These are phyloP conservation scores for Daldinia childiae DNA, from an alignment of 495 filamentous ascomycete species.

Conservation along the genomic window DNA sequence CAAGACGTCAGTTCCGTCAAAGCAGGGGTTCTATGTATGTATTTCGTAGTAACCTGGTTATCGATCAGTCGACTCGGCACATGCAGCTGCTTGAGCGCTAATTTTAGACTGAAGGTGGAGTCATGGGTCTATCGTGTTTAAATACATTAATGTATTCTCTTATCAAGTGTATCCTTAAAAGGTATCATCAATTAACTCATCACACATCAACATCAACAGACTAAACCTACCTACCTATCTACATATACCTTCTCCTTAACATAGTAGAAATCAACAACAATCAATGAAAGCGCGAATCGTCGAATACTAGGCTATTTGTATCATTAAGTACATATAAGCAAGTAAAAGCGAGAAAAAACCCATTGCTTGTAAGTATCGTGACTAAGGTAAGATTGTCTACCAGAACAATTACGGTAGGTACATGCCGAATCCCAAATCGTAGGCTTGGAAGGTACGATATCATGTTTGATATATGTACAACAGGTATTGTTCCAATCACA, in stretches of 20 bases:
- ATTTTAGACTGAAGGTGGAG: not conserved
- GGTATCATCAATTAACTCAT: not conserved
- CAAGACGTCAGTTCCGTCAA: not conserved
- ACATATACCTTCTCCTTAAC: not conserved
- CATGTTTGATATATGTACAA: not conserved
- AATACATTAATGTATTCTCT: not conserved
- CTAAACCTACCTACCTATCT: too few relatives aligned
- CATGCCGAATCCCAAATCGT: not conserved
- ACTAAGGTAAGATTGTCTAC: not conserved
- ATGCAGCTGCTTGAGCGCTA: not conserved
- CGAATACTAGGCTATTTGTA: not conserved
- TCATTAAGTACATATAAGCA: too few relatives aligned
- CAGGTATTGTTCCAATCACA: not conserved
- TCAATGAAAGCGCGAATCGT: not conserved
- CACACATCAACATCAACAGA: not conserved
- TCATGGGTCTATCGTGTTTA: not conserved
- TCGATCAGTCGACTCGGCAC: not conserved
- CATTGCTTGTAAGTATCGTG: not conserved
- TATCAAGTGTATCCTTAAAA: not conserved
- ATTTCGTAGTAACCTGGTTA: not conserved
- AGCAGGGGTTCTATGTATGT: not conserved
- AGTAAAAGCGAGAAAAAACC: too few relatives aligned
- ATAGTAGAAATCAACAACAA: not conserved
- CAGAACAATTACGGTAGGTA: not conserved
- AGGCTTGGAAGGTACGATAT: not conserved